Evolutionary conservation across 805 yeast genomes (phyloP), one percentile per base, ranked within the genome.

Genomic region (Cyberlindnera sargentensis): DNA sequence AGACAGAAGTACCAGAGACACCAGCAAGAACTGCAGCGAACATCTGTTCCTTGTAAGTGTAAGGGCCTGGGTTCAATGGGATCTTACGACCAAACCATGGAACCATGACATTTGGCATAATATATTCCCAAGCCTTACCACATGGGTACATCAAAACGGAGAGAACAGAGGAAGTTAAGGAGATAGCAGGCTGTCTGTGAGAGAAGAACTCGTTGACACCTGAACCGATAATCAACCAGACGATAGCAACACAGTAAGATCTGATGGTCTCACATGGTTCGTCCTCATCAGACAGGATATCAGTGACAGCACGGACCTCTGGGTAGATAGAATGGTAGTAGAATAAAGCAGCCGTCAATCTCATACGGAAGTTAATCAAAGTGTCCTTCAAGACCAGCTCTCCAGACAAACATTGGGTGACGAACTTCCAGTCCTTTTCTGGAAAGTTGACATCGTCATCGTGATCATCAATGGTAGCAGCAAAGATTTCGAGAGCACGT

Each of bases 11-110:
- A 20, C 57, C 54, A 11, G 71, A 41, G 36, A 46, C 52, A 41
- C 49, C 64, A 26, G 67, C 66, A 34, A 66, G 61, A 43, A 65
- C 48, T 49, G 86, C 75, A 2, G 82, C 67, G 45, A 82, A 68
- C 80, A 79, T 77, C 58, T 81, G 87, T 53, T 80, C 86, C 55
- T 80, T 80, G 48, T 60, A 66, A 28, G 69, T 64, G 82, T 84
- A 82, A 9, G 82, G 82, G 8, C 85, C 83, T 3, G 82, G 82
- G 57, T 78, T 78, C 42, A 80, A 57, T 6, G 69, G 65, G 45
- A 61, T 53, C 49, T 68, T 64, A 28, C 54, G 63, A 40, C 78
- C 73, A 34, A 56, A 47, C 34, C 67, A 31, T 6, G 58, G 65
- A 52, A 74, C 55, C 5, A 71, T 67, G 63, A 65, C 66, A 46